A percentile compares a stretch with the other conserved stretches of the same genome.
phyloP scores from a whole-genome alignment of 768 basidiomycete genomes.

The Chalciporus chontae region DNA sequence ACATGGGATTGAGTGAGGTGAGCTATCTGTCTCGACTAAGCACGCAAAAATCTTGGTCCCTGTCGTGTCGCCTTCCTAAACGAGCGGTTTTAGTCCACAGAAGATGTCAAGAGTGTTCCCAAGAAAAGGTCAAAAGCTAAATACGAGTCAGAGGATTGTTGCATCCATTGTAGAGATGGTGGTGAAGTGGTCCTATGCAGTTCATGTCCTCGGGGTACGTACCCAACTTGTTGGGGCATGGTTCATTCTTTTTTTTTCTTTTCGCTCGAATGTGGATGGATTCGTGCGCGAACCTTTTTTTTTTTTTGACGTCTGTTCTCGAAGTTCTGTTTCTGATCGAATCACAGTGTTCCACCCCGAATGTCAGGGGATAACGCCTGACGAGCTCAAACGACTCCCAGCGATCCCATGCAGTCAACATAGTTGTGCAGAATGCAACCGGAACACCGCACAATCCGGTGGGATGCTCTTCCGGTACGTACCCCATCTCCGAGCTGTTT shows the following conservation, averaged over 20 bases:
- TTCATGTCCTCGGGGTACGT: constrained; percentile 52
- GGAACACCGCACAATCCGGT: constrained; percentile 44
- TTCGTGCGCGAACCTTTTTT: background rate
- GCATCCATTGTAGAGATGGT: constrained; percentile 57
- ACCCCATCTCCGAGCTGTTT: background rate
- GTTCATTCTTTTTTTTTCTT: too few relatives aligned
- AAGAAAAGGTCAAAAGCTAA: constrained; percentile 34
- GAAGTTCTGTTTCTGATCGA: background rate
- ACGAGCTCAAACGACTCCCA: constrained; percentile 26
- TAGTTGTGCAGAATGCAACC: constrained; percentile 41
- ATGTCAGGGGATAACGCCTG: constrained; percentile 41
- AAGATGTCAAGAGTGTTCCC: constrained; percentile 9
- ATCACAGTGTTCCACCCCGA: constrained; percentile 49
- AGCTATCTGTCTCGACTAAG: constrained; percentile 19
- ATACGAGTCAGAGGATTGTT: constrained; percentile 56
- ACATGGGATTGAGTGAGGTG: constrained; percentile 28
- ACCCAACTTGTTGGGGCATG: background rate
- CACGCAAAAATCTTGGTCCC: background rate
- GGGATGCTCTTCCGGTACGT: constrained; percentile 57
- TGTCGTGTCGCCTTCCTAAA: constrained; percentile 1
- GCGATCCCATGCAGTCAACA: constrained; percentile 48
- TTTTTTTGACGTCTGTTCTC: background rate
- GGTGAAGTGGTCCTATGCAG: constrained; percentile 48
- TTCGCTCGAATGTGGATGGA: too few relatives aligned
- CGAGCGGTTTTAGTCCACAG: constrained; percentile 13